Evolutionary conservation across 164 flowering plant species (phyloP), one percentile per base, ranked within the genome.

Genomic region (Chloranthus sessilifolius): DNA sequence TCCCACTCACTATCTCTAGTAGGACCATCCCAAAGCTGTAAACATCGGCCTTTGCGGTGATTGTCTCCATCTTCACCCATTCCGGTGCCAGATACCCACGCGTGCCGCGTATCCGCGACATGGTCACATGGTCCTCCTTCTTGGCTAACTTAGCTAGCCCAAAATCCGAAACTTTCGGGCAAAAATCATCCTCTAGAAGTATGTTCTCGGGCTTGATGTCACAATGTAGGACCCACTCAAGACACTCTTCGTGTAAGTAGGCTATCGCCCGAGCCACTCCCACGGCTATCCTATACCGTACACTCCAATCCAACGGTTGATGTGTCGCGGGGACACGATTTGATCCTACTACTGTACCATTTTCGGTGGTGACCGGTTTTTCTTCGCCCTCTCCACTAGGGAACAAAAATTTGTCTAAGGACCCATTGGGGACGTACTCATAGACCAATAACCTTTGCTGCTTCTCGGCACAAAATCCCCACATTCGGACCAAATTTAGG

Each of bases 71-170:
- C 38, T n/a, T 68, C 2, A 62, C 53, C 88, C 90, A 85, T 50
- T 88, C 96, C 0, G 90, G 96, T 11, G 92, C 96, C 77, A 88
- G 52, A 72, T 88, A 88, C 31, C 96, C 96, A 0, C 76, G 77
- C 2, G 96, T 88, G 2, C 96, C 96, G 1, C 84, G 76, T 15
- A 82, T 68, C 30, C 74, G 36, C 0, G 94, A 80, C 80, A 82
- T 76, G 56, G 65, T 75, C 44, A 79, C 79, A 57, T 68, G 65
- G 20, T 77, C 83, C 39, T 79, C 81, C 35, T 77, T 77, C 57
- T 77, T 77, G 61, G 67, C 65, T 35, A 80, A 48, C 69, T 84
- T 84, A 1, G 96, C 77, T 15, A 88, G 31, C 52, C 96, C 96
- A 41, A 88, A 88, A 60, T 88, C 96, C 1, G 94, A 75, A 0